Evolutionary conservation across 139 green algal genomes (phyloP).

Genomic region (Picochlorum sp.): DNA sequence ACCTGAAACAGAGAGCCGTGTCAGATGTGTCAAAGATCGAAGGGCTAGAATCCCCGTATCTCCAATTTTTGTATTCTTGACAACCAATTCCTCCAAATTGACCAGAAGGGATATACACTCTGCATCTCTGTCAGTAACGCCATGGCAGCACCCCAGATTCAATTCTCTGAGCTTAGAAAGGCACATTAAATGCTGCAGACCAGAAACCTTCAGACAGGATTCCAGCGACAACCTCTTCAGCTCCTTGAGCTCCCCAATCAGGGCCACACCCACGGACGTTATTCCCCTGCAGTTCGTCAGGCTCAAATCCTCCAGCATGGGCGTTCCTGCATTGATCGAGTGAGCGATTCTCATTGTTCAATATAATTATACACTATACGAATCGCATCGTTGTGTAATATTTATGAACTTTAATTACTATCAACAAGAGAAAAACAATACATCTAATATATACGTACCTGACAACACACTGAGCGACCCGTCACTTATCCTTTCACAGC

Average conservation of each 20-base stretch:
- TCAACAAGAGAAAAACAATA: too few relatives aligned
- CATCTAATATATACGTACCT: too few relatives aligned
- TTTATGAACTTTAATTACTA: conserved; percentile 1
- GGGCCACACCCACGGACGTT: not conserved
- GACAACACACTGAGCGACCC: conserved; percentile 3
- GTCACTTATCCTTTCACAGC: conserved; percentile 22
- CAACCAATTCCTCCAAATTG: conserved; percentile 10
- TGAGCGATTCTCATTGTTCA: too few relatives aligned
- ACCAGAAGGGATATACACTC: conserved; percentile 9
- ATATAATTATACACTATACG: not conserved
- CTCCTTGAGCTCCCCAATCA: not conserved
- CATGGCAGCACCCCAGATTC: conserved; percentile 33
- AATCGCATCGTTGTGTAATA: not conserved
- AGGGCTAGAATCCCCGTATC: conserved; percentile 6
- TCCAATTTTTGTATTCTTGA: conserved; percentile 19
- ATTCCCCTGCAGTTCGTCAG: not conserved
- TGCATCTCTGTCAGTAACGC: conserved; percentile 15
- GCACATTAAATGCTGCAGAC: not conserved
- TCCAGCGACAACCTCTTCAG: not conserved
- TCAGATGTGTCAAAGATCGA: not conserved
- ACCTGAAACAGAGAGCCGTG: not conserved
- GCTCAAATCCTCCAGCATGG: not conserved
- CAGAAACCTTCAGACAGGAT: not conserved
- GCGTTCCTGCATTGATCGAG: too few relatives aligned
- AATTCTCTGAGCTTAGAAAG: conserved; percentile 2